A percentile compares a stretch with the other conserved stretches of the same genome.
Conservation (phyloP, 2,329 filamentous ascomycete genomes). For the Arachnomyces sp. region DNA sequence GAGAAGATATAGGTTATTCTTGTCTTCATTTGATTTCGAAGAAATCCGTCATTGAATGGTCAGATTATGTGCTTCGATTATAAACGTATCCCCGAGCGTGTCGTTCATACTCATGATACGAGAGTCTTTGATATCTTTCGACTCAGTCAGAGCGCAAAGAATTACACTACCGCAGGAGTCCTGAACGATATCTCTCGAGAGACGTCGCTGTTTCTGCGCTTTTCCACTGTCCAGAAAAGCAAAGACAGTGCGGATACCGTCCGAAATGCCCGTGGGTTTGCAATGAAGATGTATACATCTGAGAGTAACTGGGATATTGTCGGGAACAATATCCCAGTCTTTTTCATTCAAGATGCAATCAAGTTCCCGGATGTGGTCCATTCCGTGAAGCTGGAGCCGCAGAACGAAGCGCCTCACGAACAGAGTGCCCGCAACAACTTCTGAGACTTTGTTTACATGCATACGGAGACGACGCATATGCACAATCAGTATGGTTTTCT, state of each 20-base stretch:
- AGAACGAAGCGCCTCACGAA: slow-evolving; percentile 63
- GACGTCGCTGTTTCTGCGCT: slow-evolving; percentile 61
- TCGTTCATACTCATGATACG: slow-evolving; percentile 59
- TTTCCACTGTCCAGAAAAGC: slow-evolving; percentile 70
- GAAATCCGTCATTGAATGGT: no score
- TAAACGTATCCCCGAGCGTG: slow-evolving; percentile 60
- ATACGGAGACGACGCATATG: slow-evolving; percentile 70
- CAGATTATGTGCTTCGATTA: slow-evolving; percentile 64
- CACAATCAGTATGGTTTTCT: no score
- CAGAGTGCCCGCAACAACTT: slow-evolving; percentile 68
- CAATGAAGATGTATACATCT: slow-evolving; percentile 67
- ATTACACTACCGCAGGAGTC: slow-evolving; percentile 57
- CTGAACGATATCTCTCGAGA: slow-evolving; percentile 61
- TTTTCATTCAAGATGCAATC: slow-evolving; percentile 68
- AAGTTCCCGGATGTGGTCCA: slow-evolving; percentile 63
- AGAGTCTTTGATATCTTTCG: slow-evolving; percentile 62
- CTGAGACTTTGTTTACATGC: slow-evolving; percentile 64
- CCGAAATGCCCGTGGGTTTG: slow-evolving; percentile 72
- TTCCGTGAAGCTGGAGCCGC: slow-evolving; percentile 60
- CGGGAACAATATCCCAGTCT: slow-evolving; percentile 67
- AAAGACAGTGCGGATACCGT: slow-evolving; percentile 73
- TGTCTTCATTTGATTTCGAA: background rate
- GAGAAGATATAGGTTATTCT: slow-evolving; percentile 55
- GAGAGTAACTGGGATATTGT: slow-evolving; percentile 73
- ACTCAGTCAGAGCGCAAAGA: slow-evolving; percentile 54